Base-by-base conservation (phyloP, 208 protist genomes). In the Acanthamoeba royreba region DNA sequence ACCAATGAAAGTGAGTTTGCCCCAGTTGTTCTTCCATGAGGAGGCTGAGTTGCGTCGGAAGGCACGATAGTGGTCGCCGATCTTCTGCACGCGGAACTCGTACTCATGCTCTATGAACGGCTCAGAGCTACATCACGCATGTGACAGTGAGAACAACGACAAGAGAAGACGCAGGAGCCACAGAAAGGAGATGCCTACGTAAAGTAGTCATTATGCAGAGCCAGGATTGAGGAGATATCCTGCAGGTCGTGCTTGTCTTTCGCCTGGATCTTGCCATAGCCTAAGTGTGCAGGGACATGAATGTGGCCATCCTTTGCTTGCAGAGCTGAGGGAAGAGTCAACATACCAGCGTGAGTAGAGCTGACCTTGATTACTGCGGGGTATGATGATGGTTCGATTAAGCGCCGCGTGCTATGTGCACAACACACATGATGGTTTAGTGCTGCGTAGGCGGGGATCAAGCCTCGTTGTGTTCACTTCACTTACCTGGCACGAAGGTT, bases 11-110 rank as follows among this genome's bases (percentile, higher is more conserved):
- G 33, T 35, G 72, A 86, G 38, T 25, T 55, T 72, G 90, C 90
- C 90, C 66, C 61, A 61, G 90, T 93, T 93, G 90, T 69, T 69
- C 90, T 93, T 93, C 90, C 90, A 93, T 7, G 28, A 46, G 25
- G 31, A 52, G 8, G 42, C 38, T 22, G 58, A 81, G 69, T 72
- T 86, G 69, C 69, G 61, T 8, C 69, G 61, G 69, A 93, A 86
- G 43, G 40, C 90, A 11, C 90, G 63, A 72, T 86, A 81, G 46
- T 93, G 90, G 47, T 66, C 40, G 2, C 66, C 69, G 35, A 92
- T 92, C 58, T 66, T 53, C 87, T 92, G 87, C n/a, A 92, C 22
- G 1, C 87, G 55, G 61, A 63, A 72, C 58, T 92, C 87, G 87
- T 92, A 79, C 49, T 58, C 53, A 45, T 72, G 61, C 40, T 46